These are phyloP conservation scores for Diplodia mutila DNA, from an alignment of 2,329 filamentous ascomycete species.

Conservation along the genomic window DNA sequence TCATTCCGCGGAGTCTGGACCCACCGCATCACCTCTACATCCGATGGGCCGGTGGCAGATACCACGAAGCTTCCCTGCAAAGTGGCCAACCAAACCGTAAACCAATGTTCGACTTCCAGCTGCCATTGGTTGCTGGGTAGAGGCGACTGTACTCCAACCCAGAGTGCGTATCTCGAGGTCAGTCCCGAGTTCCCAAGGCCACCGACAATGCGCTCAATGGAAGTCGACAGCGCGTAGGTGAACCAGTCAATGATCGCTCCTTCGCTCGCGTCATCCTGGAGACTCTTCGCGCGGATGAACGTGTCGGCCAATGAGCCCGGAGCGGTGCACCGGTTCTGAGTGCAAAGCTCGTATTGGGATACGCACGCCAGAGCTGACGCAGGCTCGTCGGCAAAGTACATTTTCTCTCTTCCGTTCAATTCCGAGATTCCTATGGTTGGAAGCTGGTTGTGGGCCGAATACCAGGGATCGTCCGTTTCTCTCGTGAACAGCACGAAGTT, in stretches of 20 bases:
- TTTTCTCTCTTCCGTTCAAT: not conserved
- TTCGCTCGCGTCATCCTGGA: too few species aligned
- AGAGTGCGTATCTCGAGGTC: conserved; percentile 14
- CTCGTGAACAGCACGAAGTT: conserved; percentile 35
- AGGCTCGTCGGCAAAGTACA: conserved; percentile 13
- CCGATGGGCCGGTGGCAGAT: not conserved
- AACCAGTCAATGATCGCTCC: not conserved
- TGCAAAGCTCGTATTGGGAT: conserved; percentile 25
- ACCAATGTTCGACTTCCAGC: conserved; percentile 27
- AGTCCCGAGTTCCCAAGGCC: not conserved
- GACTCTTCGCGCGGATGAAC: too few species aligned
- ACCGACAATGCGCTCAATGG: not conserved
- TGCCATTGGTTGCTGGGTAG: conserved; percentile 29
- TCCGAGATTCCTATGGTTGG: too few species aligned
- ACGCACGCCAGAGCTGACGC: conserved; percentile 26
- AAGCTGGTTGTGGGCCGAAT: conserved; percentile 31
- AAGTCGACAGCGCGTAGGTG: not conserved
- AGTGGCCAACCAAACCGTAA: conserved; percentile 18
- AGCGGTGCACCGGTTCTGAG: conserved; percentile 18
- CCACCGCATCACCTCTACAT: not conserved
- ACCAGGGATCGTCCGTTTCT: conserved; percentile 39
- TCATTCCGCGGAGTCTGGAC: not conserved
- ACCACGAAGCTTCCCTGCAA: conserved; percentile 24
- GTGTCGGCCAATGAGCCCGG: not conserved
- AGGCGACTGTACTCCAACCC: not conserved